Conservation (phyloP, 768 basidiomycete genomes). For the Lentinula sp. region DNA sequence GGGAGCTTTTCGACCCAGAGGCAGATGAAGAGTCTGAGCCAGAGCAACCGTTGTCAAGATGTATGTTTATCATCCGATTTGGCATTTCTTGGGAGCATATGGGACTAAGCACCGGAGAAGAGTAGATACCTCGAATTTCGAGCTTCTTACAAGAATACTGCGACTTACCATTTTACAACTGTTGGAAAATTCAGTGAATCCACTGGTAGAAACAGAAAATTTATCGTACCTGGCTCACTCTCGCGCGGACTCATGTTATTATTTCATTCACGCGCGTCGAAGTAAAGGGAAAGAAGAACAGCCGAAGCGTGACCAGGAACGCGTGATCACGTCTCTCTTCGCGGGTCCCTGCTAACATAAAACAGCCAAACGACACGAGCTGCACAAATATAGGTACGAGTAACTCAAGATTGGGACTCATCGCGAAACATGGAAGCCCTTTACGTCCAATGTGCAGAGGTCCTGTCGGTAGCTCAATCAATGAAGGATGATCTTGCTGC, state of each 20-base stretch:
- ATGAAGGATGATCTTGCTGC: constrained; percentile 50
- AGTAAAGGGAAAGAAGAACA: background rate
- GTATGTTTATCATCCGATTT: constrained; percentile 39
- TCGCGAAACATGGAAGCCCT: constrained; percentile 32
- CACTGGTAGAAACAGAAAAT: background rate
- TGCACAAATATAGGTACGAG: background rate
- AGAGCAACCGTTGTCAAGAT: constrained; percentile 44
- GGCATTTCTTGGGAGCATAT: constrained; percentile 39
- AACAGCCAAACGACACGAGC: background rate
- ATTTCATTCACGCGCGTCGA: background rate
- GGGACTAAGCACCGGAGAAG: constrained; percentile 27
- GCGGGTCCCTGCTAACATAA: background rate
- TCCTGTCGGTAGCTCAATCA: constrained; percentile 54
- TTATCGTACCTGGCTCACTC: background rate
- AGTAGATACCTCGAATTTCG: constrained; percentile 1
- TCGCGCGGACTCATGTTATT: background rate
- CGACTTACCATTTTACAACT: constrained; percentile 7
- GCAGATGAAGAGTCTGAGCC: background rate
- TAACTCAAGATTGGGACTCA: background rate
- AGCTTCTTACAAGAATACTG: background rate
- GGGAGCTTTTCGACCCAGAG: constrained; percentile 8
- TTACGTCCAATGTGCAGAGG: constrained; percentile 64
- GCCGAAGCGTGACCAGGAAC: background rate
- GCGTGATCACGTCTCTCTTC: background rate
- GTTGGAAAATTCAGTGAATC: background rate